A percentile compares a stretch with the other conserved stretches of the same genome.
Conservation (phyloP, 768 basidiomycete genomes). For the Suillus clintonianus region DNA sequence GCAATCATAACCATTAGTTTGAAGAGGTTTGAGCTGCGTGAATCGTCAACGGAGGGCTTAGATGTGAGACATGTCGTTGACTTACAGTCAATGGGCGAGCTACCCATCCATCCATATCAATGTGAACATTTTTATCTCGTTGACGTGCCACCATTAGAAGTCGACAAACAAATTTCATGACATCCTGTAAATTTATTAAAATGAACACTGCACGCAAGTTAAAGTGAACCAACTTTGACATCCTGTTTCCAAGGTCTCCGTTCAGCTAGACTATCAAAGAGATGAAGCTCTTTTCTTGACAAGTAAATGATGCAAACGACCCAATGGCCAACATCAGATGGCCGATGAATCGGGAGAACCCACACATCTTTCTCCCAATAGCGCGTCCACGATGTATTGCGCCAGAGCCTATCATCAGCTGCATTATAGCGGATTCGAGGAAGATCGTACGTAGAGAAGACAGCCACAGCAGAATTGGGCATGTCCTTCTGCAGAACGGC, state of each 20-base stretch:
- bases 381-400: neutral
- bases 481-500: neutral
- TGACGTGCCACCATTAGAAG: neutral
- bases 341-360: constrained; percentile 30
- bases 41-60: neutral
- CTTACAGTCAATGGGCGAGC: neutral
- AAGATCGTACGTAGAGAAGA: constrained; percentile 9
- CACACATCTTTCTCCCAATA: constrained; percentile 34
- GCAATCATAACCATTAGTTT: neutral
- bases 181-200: neutral
- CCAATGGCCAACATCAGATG: too few relatives aligned
- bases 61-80: neutral
- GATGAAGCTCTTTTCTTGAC: too few relatives aligned
- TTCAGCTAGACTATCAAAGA: too few relatives aligned
- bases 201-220: neutral
- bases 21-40: neutral
- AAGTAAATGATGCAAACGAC: too few relatives aligned
- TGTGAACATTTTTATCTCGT: neutral
- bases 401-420: constrained; percentile 22
- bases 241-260: too few relatives aligned
- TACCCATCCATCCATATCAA: neutral
- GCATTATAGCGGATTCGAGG: neutral
- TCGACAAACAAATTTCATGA: neutral
- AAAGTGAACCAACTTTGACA: too few relatives aligned
- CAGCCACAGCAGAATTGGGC: neutral